phyloP scores from a whole-genome alignment of 805 yeast species.

The Starmerella vaccinii region DNA sequence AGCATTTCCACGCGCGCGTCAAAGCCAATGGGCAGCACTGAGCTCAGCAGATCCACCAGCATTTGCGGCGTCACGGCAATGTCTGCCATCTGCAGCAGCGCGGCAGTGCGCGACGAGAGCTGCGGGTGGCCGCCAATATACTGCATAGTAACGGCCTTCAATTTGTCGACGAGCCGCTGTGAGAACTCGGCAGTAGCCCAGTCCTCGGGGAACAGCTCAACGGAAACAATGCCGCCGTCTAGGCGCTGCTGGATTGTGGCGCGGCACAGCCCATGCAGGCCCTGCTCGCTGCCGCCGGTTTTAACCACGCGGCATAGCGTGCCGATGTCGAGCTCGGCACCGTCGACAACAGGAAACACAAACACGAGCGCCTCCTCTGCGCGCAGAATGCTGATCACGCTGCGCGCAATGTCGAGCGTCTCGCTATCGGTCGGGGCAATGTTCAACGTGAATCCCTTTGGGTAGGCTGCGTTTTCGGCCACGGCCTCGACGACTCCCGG shows the following conservation, averaged over 20 bases:
- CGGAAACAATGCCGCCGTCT: neutral
- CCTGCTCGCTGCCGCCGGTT: neutral
- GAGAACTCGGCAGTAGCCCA: slow-evolving; percentile 3
- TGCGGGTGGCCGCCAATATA: slow-evolving; percentile 13
- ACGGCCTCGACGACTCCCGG: slow-evolving; percentile 2
- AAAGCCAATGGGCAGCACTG: slow-evolving; percentile 30
- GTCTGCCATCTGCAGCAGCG: slow-evolving; percentile 21
- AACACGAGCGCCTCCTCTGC: slow-evolving; percentile 13
- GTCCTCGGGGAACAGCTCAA: slow-evolving; percentile 8
- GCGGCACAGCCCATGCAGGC: slow-evolving; percentile 20
- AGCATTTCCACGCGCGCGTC: slow-evolving; percentile 28
- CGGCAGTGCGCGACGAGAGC: slow-evolving; percentile 12
- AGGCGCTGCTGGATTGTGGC: slow-evolving; percentile 6
- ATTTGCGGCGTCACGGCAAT: slow-evolving; percentile 25
- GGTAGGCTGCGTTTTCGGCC: neutral
- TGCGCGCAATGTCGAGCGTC: neutral
- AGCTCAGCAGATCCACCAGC: slow-evolving; percentile 31
- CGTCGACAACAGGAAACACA: slow-evolving; percentile 3
- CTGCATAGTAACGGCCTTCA: slow-evolving; percentile 16
- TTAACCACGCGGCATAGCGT: slow-evolving; percentile 22
- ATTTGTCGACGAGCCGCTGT: slow-evolving; percentile 5
- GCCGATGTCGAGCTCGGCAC: slow-evolving; percentile 16
- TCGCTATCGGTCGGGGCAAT: neutral
- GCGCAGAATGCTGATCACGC: neutral
- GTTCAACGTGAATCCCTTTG: neutral